These are phyloP conservation scores for Backusella mclennaniae DNA, from an alignment of 192 early-diverging fungal species.

Conservation along the genomic window DNA sequence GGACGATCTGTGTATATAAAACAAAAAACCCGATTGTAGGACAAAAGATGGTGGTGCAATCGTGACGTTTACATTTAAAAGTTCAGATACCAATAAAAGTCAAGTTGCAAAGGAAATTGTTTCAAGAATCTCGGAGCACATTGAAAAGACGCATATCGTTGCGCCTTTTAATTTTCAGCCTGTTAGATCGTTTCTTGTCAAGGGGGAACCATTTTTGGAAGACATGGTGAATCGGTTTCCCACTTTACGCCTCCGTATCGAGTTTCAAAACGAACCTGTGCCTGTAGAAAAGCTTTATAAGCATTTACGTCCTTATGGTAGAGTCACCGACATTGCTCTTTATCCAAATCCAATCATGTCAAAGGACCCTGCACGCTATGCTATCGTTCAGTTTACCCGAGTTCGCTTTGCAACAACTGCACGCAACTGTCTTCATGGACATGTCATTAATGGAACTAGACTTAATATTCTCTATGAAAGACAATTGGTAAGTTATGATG, in stretches of 20 bases:
- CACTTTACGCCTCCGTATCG: slow-evolving; percentile 53
- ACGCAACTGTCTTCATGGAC: slow-evolving; percentile 87
- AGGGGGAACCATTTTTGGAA: slow-evolving; percentile 70
- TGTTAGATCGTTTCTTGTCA: slow-evolving; percentile 64
- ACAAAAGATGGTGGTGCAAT: slow-evolving; percentile 46
- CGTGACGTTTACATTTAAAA: slow-evolving; percentile 49
- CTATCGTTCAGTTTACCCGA: slow-evolving; percentile 74
- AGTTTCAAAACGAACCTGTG: slow-evolving; percentile 71
- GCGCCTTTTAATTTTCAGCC: slow-evolving; percentile 68
- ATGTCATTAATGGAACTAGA: slow-evolving; percentile 64
- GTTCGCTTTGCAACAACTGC: slow-evolving; percentile 86
- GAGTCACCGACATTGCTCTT: slow-evolving; percentile 77
- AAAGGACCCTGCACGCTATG: slow-evolving; percentile 81
- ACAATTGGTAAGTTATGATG: slow-evolving; percentile 34
- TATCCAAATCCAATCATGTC: slow-evolving; percentile 48
- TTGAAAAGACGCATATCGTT: slow-evolving; percentile 52
- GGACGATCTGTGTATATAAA: background rate
- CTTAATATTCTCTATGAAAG: slow-evolving; percentile 62
- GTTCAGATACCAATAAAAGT: slow-evolving; percentile 28
- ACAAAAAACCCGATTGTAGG: slow-evolving; percentile 8
- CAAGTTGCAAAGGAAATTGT: slow-evolving; percentile 48
- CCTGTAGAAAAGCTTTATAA: slow-evolving; percentile 64
- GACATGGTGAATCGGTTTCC: slow-evolving; percentile 63
- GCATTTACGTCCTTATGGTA: slow-evolving; percentile 76
- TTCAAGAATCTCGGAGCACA: slow-evolving; percentile 44